Conservation (phyloP, 1,284 basidiomycete species). For the Pulveroboletus sp. region DNA sequence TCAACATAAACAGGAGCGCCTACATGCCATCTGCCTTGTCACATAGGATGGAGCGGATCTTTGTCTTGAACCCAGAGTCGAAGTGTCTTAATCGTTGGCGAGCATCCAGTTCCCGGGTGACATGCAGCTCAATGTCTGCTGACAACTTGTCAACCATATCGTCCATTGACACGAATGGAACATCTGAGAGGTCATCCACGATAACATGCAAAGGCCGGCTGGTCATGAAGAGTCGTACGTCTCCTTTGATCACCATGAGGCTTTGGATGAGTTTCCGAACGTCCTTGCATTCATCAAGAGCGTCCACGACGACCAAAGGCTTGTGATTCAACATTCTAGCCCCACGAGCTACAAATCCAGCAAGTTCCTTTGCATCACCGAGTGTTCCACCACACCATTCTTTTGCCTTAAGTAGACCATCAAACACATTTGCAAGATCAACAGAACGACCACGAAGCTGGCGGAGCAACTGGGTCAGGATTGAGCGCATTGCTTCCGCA, state of each 20-base stretch:
- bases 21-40: background rate
- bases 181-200: background rate
- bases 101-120: background rate
- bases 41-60: background rate
- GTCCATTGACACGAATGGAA: background rate
- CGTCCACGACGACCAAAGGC: conserved; percentile 7
- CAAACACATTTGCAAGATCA: background rate
- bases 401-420: background rate
- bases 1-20: background rate
- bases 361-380: background rate
- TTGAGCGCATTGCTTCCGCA: conserved; percentile 1
- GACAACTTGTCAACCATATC: background rate
- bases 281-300: conserved; percentile 9
- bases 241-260: background rate
- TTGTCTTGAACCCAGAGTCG: background rate
- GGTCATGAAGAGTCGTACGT: conserved; percentile 5
- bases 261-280: background rate
- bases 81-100: background rate
- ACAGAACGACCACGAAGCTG: background rate
- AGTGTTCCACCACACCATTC: background rate
- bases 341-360: background rate
- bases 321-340: background rate
- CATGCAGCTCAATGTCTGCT: background rate
- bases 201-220: too few relatives aligned
- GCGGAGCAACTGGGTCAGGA: background rate